phyloP scores from a whole-genome alignment of 257 asterid genomes.

The Solanum bukasovii region DNA sequence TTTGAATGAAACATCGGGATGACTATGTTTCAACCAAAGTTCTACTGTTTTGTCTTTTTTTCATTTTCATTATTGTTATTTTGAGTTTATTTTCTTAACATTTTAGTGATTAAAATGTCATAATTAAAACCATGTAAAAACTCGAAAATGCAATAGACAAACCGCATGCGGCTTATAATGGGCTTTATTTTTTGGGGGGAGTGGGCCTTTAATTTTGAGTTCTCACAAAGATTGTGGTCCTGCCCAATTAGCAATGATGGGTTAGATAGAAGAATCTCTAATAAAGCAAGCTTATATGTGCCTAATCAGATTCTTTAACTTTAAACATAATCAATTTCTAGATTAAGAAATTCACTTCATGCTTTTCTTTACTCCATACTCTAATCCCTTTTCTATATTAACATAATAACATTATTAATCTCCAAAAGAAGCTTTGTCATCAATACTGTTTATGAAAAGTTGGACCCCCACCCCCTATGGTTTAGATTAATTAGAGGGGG shows the following conservation, averaged over 20 bases:
- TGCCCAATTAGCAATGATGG: constrained; percentile 19
- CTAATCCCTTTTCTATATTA: constrained; percentile 6
- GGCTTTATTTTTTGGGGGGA: neutral
- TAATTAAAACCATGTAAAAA: neutral
- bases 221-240: constrained; percentile 16
- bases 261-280: constrained; percentile 20
- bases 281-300: neutral
- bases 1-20: neutral
- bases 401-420: constrained; percentile 1
- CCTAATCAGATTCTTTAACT: constrained; percentile 5
- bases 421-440: constrained; percentile 14
- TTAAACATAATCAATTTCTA: neutral
- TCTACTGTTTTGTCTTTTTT: neutral
- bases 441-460: constrained; percentile 17
- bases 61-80: neutral
- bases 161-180: constrained; percentile 25
- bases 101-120: neutral
- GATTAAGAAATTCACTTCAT: neutral
- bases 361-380: constrained; percentile 7
- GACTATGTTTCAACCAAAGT: neutral
- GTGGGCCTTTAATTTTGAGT: constrained; percentile 6
- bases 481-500: too few species aligned
- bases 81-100: neutral
- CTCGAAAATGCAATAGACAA: constrained; percentile 3
- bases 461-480: neutral